Percentiles rank a stretch among this genome's conserved stretches.
These are phyloP conservation scores for Purpureocillium takamizusanense DNA, from an alignment of 2,329 filamentous ascomycete genomes.

Conservation along the genomic window DNA sequence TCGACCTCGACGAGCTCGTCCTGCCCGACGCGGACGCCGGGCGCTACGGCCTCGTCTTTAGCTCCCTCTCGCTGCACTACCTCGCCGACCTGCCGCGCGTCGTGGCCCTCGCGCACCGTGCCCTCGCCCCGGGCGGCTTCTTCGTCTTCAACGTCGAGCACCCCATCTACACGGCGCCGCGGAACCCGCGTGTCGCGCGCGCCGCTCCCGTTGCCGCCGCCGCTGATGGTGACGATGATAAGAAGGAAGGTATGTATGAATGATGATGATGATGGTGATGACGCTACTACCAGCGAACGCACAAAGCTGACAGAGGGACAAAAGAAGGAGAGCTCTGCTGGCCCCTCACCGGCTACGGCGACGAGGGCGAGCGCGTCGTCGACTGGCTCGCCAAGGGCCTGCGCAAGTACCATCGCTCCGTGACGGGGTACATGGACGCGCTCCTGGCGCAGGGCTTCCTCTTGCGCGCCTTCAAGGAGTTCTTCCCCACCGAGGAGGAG, in stretches of 20 bases:
- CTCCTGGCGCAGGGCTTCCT: constrained; percentile 27
- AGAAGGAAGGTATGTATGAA: no score
- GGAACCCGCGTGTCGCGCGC: constrained; percentile 17
- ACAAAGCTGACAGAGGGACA: no score
- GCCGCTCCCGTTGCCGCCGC: no score
- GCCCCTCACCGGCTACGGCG: constrained; percentile 31
- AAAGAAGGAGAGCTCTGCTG: constrained; percentile 20
- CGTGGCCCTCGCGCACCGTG: constrained; percentile 18
- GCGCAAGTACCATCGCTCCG: constrained; percentile 36
- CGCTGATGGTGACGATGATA: no score
- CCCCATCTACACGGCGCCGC: constrained; percentile 34
- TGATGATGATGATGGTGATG: no score
- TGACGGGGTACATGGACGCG: constrained; percentile 28
- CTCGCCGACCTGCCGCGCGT: constrained; percentile 22
- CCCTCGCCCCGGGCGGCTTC: constrained; percentile 22
- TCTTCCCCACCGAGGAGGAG: constrained; percentile 20
- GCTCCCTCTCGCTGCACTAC: constrained; percentile 32
- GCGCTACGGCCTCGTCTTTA: constrained; percentile 28
- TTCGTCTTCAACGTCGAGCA: constrained; percentile 39
- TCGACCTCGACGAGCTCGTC: constrained; percentile 22
- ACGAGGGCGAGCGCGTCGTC: constrained; percentile 29
- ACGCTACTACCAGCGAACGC: no score
- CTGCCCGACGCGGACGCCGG: constrained; percentile 8
- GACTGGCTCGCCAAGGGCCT: constrained; percentile 33
- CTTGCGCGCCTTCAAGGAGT: constrained; percentile 19